Conservation (phyloP, 2,329 filamentous ascomycete species). For the Scedosporium dehoogii region DNA sequence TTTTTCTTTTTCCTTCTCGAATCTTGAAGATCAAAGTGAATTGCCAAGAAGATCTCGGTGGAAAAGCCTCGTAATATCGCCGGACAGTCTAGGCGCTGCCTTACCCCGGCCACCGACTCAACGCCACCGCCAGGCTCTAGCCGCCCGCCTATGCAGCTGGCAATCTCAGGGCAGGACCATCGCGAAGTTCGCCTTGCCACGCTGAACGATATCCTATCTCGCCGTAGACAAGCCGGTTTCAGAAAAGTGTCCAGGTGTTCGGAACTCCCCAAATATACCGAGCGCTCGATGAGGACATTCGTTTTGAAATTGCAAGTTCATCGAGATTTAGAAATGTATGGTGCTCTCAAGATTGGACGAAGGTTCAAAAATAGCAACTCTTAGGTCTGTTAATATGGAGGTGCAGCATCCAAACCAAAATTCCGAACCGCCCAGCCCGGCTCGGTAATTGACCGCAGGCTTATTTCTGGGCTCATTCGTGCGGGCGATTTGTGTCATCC, state of each 20-base stretch:
- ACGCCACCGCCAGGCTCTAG: too few species aligned
- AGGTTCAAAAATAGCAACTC: not conserved
- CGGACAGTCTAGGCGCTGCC: too few species aligned
- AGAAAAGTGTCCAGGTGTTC: not conserved
- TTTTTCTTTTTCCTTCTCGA: too few species aligned
- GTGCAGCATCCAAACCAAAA: not conserved
- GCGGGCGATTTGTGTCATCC: too few species aligned
- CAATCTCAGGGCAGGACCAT: too few species aligned
- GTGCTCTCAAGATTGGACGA: not conserved
- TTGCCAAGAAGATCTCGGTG: too few species aligned
- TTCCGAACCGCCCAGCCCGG: not conserved
- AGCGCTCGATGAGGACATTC: not conserved
- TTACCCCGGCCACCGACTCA: too few species aligned
- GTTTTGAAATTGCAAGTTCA: not conserved
- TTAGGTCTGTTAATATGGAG: not conserved
- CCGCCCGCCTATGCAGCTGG: too few species aligned
- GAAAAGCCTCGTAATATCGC: too few species aligned
- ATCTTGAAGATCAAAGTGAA: too few species aligned
- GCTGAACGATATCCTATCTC: not conserved
- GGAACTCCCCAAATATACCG: not conserved
- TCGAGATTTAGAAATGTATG: not conserved
- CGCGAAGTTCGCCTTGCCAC: too few species aligned
- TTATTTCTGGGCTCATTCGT: too few species aligned
- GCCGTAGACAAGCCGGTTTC: not conserved
- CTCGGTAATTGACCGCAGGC: not conserved